These are phyloP conservation scores for Phytophthora agathidicida DNA, from an alignment of 352 stramenopile genomes.

Conservation along the genomic window DNA sequence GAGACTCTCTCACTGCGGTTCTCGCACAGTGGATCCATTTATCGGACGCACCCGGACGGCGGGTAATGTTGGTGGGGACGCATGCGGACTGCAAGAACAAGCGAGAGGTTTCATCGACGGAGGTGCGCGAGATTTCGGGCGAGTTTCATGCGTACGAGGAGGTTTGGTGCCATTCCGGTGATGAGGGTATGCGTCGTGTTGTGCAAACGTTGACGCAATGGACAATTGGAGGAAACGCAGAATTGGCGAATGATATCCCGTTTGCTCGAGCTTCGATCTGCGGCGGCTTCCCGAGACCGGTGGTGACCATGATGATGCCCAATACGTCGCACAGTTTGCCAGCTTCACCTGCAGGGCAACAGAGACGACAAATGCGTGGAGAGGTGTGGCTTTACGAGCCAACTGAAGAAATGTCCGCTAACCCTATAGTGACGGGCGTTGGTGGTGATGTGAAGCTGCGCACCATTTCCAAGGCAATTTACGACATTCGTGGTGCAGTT, in stretches of 20 bases:
- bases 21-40: slow-evolving; percentile 50
- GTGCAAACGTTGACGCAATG: slow-evolving; percentile 32
- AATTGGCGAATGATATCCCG: slow-evolving; percentile 11
- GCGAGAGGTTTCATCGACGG: slow-evolving; percentile 42
- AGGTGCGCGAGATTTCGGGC: slow-evolving; percentile 49
- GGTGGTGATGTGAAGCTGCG: slow-evolving; percentile 68
- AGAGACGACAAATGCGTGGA: slow-evolving; percentile 35
- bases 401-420: slow-evolving; percentile 43
- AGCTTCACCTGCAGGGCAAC: slow-evolving; percentile 25
- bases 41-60: slow-evolving; percentile 21
- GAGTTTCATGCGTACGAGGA: slow-evolving; percentile 71
- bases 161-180: slow-evolving; percentile 36
- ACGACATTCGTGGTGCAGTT: slow-evolving; percentile 70
- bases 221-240: slow-evolving; percentile 9
- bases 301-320: slow-evolving; percentile 34
- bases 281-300: slow-evolving; percentile 27
- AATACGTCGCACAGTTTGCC: slow-evolving; percentile 30
- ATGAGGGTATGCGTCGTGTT: slow-evolving; percentile 28
- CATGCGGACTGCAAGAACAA: slow-evolving; percentile 47
- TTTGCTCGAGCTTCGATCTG: slow-evolving; percentile 36
- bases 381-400: slow-evolving; percentile 77
- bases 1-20: slow-evolving; percentile 44
- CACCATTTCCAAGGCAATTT: slow-evolving; percentile 77
- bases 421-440: slow-evolving; percentile 2
- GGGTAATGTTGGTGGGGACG: slow-evolving; percentile 58